A percentile compares a stretch with the other conserved stretches of the same genome.
Conservation (phyloP, 2,329 filamentous ascomycete genomes). For the Calonectria pauciramosa region DNA sequence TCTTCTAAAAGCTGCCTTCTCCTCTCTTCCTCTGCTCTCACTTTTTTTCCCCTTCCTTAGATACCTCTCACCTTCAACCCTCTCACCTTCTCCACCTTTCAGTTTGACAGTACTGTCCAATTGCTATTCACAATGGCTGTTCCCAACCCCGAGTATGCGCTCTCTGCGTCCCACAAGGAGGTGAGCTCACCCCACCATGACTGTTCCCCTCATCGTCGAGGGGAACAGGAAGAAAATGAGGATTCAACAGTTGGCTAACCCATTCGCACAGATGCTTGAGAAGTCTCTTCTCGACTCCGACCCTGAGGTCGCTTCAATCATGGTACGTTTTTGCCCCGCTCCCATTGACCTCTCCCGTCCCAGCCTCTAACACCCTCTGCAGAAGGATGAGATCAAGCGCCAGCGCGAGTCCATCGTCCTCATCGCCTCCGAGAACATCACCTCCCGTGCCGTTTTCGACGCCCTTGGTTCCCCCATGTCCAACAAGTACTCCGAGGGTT, state of each 20-base stretch:
- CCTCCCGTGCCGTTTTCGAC: conserved; percentile 97
- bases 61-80: background rate
- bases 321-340: conserved; percentile 71
- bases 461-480: conserved; percentile 95
- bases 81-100: conserved; percentile 2
- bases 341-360: background rate
- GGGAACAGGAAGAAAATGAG: background rate
- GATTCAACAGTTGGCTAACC: conserved; percentile 29
- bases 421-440: conserved; percentile 99
- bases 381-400: conserved; percentile 95
- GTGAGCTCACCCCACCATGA: conserved; percentile 52
- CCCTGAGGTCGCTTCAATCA: conserved; percentile 95
- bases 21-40: conserved; percentile 15
- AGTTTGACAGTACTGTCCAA: conserved; percentile 19
- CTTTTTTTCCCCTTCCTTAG: conserved; percentile 18
- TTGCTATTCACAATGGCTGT: conserved; percentile 55
- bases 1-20: conserved; percentile 30
- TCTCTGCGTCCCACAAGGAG: conserved; percentile 68
- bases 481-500: conserved; percentile 99
- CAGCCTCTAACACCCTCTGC: conserved; percentile 48
- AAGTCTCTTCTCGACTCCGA: conserved; percentile 92
- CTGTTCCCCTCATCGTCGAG: background rate
- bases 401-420: conserved; percentile 99
- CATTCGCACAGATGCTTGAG: conserved; percentile 83
- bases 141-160: conserved; percentile 63